phyloP scores from a whole-genome alignment of 2,329 filamentous ascomycete species.

The Drechslera avenae region DNA sequence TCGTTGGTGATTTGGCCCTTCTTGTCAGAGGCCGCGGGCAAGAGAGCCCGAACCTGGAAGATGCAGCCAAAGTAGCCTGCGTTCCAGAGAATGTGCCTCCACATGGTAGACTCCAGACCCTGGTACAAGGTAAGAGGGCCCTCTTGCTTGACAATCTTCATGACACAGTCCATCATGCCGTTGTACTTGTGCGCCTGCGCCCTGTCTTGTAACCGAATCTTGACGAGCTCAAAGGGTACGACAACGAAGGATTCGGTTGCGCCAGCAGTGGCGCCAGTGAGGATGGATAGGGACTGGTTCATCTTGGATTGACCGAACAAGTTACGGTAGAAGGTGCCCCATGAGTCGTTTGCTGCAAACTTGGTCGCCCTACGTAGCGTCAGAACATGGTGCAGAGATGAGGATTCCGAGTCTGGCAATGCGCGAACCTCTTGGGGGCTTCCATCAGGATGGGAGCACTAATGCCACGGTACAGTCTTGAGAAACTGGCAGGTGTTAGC shows the following conservation, averaged over 20 bases:
- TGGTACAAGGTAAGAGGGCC: slow-evolving; percentile 91
- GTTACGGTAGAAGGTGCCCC: slow-evolving; percentile 92
- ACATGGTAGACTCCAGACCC: slow-evolving; percentile 93
- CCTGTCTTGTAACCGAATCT: slow-evolving; percentile 96
- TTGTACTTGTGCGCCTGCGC: slow-evolving; percentile 87
- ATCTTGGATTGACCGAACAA: slow-evolving; percentile 84
- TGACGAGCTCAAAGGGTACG: slow-evolving; percentile 97
- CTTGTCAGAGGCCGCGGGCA: slow-evolving; percentile 84
- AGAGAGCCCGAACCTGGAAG: slow-evolving; percentile 87
- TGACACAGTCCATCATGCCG: slow-evolving; percentile 78
- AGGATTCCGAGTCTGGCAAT: neutral
- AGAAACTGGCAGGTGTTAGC: slow-evolving; percentile 63
- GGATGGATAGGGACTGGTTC: slow-evolving; percentile 87
- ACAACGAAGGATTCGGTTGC: slow-evolving; percentile 97
- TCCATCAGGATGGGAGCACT: slow-evolving; percentile 97
- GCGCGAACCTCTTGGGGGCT: slow-evolving; percentile 73
- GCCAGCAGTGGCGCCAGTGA: slow-evolving; percentile 92
- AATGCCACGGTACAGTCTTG: slow-evolving; percentile 93
- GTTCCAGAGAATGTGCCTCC: slow-evolving; percentile 95
- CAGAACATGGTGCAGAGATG: neutral
- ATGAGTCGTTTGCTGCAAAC: slow-evolving; percentile 98
- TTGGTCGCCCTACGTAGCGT: slow-evolving; percentile 75
- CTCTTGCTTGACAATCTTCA: slow-evolving; percentile 82
- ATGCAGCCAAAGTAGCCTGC: slow-evolving; percentile 98
- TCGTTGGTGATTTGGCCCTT: slow-evolving; percentile 83